phyloP scores from a whole-genome alignment of 2,329 filamentous ascomycete genomes.

The Alternaria atra region DNA sequence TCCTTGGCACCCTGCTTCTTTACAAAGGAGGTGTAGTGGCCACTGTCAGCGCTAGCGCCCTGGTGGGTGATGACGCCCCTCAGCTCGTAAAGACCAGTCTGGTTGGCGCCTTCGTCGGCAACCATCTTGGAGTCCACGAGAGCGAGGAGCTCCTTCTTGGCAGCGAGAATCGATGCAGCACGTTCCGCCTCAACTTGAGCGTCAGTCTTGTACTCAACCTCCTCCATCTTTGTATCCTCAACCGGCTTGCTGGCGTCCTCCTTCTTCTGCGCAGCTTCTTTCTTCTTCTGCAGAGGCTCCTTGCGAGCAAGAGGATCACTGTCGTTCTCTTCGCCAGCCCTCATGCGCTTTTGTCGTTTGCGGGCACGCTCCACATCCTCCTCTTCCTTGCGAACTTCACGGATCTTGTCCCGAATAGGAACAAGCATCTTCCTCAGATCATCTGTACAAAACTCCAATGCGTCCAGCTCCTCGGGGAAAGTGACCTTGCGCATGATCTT shows the following conservation, averaged over 20 bases:
- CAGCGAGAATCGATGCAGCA: conserved; percentile 74
- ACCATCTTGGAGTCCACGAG: conserved; percentile 79
- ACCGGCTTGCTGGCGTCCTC: conserved; percentile 62
- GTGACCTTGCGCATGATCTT: conserved; percentile 99
- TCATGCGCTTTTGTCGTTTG: conserved; percentile 84
- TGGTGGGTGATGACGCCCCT: conserved; percentile 95
- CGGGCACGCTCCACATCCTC: conserved; percentile 89
- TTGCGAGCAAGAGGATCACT: conserved; percentile 56
- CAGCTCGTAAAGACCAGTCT: conserved; percentile 94
- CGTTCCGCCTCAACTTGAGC: conserved; percentile 90
- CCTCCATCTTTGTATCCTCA: conserved; percentile 74
- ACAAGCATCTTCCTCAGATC: conserved; percentile 82
- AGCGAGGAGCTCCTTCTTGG: conserved; percentile 87
- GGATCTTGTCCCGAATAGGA: conserved; percentile 94
- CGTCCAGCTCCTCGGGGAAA: conserved; percentile 91
- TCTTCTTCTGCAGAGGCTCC: conserved; percentile 60
- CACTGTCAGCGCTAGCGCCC: conserved; percentile 94
- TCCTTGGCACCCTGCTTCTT: conserved; percentile 85
- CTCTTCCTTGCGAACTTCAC: conserved; percentile 93
- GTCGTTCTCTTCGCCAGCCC: conserved; percentile 64
- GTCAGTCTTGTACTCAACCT: conserved; percentile 87
- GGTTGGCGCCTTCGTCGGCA: conserved; percentile 84
- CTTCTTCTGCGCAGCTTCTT: conserved; percentile 55
- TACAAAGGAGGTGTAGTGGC: conserved; percentile 97
- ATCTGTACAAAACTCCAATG: conserved; percentile 94